phyloP scores from a whole-genome alignment of 352 stramenopile genomes.

The Phytophthora cactorum region DNA sequence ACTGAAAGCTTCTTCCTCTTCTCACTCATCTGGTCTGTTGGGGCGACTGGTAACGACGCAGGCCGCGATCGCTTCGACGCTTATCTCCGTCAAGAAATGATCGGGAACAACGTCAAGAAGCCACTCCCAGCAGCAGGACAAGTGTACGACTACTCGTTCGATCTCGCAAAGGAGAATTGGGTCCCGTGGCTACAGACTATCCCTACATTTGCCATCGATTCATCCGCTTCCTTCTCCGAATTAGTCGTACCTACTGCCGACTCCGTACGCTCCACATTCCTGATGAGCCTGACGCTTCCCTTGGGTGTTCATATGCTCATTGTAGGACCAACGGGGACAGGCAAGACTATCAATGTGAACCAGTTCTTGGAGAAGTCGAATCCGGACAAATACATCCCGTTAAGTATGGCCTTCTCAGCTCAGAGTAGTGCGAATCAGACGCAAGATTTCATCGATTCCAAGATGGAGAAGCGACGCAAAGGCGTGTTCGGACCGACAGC shows the following conservation, averaged over 20 bases:
- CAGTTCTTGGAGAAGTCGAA: slow-evolving; percentile 90
- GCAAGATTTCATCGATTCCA: slow-evolving; percentile 93
- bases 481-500: slow-evolving; percentile 92
- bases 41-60: slow-evolving; percentile 88
- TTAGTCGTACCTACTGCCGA: slow-evolving; percentile 95
- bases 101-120: slow-evolving; percentile 58
- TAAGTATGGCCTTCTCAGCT: slow-evolving; percentile 93
- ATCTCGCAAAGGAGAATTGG: slow-evolving; percentile 81
- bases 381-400: slow-evolving; percentile 91
- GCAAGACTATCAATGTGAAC: slow-evolving; percentile 95
- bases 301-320: slow-evolving; percentile 92
- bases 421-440: slow-evolving; percentile 94
- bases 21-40: slow-evolving; percentile 92
- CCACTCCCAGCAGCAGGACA: slow-evolving; percentile 62
- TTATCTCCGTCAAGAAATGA: slow-evolving; percentile 88
- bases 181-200: slow-evolving; percentile 93
- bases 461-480: slow-evolving; percentile 94
- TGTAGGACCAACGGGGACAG: slow-evolving; percentile 93
- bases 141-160: slow-evolving; percentile 94
- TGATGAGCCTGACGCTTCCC: slow-evolving; percentile 89
- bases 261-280: slow-evolving; percentile 92
- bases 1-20: slow-evolving; percentile 94
- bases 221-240: slow-evolving; percentile 87
- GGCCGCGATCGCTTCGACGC: slow-evolving; percentile 87
- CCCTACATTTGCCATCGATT: slow-evolving; percentile 72